These are phyloP conservation scores for Sequoiadendron giganteum DNA, from an alignment of 75 land plant species.

Conservation along the genomic window DNA sequence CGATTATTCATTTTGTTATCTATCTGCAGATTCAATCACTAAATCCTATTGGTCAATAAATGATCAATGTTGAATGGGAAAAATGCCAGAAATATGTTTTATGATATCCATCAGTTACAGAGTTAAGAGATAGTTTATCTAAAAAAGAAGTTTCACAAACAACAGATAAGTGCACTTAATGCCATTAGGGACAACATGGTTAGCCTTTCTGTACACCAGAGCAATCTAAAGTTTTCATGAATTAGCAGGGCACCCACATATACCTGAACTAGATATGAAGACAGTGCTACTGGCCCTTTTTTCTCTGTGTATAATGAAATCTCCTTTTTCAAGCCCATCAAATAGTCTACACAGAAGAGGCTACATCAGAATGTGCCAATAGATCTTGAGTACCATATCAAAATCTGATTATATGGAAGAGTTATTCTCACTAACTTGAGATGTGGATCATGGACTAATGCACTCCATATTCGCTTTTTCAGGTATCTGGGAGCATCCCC, in stretches of 20 bases:
- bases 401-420: background rate
- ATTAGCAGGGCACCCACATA: background rate
- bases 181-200: too few relatives aligned
- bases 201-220: too few relatives aligned
- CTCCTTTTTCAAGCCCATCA: conserved; percentile 2
- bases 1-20: too few relatives aligned
- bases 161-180: too few relatives aligned
- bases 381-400: background rate
- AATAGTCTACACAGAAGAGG: background rate
- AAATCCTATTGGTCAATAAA: too few relatives aligned
- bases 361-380: background rate
- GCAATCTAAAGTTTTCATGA: background rate
- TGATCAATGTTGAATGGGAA: too few relatives aligned
- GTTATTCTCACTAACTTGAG: conserved; percentile 8
- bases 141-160: too few relatives aligned
- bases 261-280: background rate
- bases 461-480: conserved; percentile 21
- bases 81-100: too few relatives aligned
- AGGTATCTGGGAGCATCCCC: conserved; percentile 39
- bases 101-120: too few relatives aligned
- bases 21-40: too few relatives aligned
- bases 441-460: conserved; percentile 26
- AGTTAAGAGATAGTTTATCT: too few relatives aligned
- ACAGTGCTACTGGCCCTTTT: background rate
- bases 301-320: background rate